phyloP scores from a whole-genome alignment of 1,284 basidiomycete genomes.

The Schizopora paradoxa region DNA sequence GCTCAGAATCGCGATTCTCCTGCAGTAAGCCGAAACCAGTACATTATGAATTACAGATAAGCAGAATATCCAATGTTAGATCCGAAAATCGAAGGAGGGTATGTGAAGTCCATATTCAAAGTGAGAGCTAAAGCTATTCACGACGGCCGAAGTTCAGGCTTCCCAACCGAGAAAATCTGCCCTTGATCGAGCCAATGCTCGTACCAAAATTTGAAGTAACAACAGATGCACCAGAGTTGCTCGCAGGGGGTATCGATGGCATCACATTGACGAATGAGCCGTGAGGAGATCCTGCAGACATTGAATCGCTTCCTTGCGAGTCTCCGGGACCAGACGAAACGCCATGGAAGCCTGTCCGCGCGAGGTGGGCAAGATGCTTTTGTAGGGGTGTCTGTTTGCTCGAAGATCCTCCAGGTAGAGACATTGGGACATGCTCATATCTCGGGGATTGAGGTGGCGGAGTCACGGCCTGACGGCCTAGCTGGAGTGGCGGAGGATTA shows the following conservation, averaged over 20 bases:
- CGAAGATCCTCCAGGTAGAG: constrained; percentile 25
- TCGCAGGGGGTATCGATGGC: constrained; percentile 24
- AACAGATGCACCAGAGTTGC: constrained; percentile 23
- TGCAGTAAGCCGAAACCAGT: too few species aligned
- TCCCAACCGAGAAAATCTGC: constrained; percentile 66
- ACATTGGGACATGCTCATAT: constrained; percentile 25
- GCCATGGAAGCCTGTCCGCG: constrained; percentile 73
- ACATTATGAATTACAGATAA: too few species aligned
- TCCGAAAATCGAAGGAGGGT: too few species aligned
- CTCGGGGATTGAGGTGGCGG: constrained; percentile 43
- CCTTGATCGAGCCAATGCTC: constrained; percentile 36
- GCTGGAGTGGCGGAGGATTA: constrained; percentile 39
- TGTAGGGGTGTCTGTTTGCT: constrained; percentile 69
- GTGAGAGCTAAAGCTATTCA: too few species aligned
- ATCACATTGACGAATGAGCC: constrained; percentile 65
- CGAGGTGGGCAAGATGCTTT: constrained; percentile 68
- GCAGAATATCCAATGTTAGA: too few species aligned
- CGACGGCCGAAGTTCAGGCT: constrained; percentile 64
- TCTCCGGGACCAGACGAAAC: constrained; percentile 70
- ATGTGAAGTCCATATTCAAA: too few species aligned
- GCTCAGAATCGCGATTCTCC: too few species aligned
- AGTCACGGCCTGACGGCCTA: constrained; percentile 30
- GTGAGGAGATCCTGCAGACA: constrained; percentile 59
- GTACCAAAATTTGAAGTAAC: constrained; percentile 33
- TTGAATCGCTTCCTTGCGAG: constrained; percentile 43